These are phyloP conservation scores for Cucurbita moschata DNA, from an alignment of 306 rosid species.

Conservation along the genomic window DNA sequence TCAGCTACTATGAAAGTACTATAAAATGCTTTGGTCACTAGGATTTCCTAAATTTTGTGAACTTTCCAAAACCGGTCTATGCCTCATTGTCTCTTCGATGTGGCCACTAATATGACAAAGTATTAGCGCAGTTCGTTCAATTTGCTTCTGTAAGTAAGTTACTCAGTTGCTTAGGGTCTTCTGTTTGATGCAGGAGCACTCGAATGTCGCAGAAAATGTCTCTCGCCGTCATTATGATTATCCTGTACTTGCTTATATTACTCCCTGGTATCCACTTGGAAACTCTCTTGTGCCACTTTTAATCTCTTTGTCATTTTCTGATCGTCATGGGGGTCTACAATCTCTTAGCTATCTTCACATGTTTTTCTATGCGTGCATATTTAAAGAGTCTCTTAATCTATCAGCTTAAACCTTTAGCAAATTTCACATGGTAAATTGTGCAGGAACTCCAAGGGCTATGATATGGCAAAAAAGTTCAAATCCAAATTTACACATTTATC, in stretches of 20 bases:
- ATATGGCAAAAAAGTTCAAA: conserved; percentile 66
- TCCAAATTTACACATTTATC: conserved; percentile 87
- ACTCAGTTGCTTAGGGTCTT: background rate
- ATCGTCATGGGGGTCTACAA: background rate
- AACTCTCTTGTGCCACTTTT: background rate
- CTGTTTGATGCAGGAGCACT: conserved; percentile 43
- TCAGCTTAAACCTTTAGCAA: background rate
- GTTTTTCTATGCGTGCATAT: too few species aligned
- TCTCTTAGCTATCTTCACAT: background rate
- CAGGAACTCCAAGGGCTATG: conserved; percentile 94
- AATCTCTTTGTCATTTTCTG: background rate
- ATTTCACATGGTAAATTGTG: background rate
- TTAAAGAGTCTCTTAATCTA: too few species aligned
- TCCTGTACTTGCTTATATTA: conserved; percentile 80
- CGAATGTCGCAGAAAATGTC: conserved; percentile 34
- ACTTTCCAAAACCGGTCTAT: background rate
- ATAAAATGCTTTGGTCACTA: background rate
- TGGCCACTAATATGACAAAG: background rate
- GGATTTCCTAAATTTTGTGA: background rate
- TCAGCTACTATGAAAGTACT: background rate
- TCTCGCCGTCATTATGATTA: conserved; percentile 40
- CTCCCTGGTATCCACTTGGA: conserved; percentile 60
- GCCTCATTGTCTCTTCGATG: background rate
- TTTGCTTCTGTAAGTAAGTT: background rate
- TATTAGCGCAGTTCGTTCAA: background rate